phyloP scores from a whole-genome alignment of 352 stramenopile genomes.

The Phytopythium oedochilum region DNA sequence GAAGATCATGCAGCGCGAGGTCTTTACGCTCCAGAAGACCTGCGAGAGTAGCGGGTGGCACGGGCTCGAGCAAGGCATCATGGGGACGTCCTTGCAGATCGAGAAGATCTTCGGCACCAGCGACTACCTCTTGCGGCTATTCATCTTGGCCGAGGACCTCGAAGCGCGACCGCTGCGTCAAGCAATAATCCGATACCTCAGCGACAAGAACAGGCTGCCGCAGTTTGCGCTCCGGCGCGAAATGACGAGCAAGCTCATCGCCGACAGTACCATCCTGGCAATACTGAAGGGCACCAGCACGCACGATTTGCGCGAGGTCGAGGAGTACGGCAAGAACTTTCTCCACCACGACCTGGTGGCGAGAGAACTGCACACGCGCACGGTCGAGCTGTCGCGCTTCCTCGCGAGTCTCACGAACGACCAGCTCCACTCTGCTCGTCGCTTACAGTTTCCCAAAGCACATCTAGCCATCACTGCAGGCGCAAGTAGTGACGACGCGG shows the following conservation, averaged over 20 bases:
- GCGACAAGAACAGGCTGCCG: constrained; percentile 31
- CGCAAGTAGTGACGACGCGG: background rate
- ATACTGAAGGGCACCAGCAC: constrained; percentile 57
- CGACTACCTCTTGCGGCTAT: constrained; percentile 61
- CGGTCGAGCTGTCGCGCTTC: constrained; percentile 45
- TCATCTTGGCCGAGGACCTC: constrained; percentile 73
- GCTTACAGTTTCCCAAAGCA: constrained; percentile 11
- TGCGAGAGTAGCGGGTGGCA: constrained; percentile 50
- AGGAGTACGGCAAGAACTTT: constrained; percentile 36
- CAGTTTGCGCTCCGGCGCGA: constrained; percentile 69
- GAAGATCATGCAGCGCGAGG: constrained; percentile 36
- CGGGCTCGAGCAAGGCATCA: constrained; percentile 52
- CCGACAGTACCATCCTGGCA: constrained; percentile 53
- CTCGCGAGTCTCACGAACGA: constrained; percentile 55
- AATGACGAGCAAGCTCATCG: constrained; percentile 68
- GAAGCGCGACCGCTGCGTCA: constrained; percentile 50
- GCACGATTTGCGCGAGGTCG: constrained; percentile 46
- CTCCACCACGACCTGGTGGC: constrained; percentile 49
- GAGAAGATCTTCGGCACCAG: constrained; percentile 67
- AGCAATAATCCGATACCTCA: constrained; percentile 53
- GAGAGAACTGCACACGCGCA: constrained; percentile 60
- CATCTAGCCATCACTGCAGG: background rate
- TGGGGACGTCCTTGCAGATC: constrained; percentile 43
- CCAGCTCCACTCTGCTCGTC: constrained; percentile 33
- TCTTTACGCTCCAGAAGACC: constrained; percentile 37